Base-by-base conservation (phyloP, 805 yeast genomes). In the Candida railenensis region DNA sequence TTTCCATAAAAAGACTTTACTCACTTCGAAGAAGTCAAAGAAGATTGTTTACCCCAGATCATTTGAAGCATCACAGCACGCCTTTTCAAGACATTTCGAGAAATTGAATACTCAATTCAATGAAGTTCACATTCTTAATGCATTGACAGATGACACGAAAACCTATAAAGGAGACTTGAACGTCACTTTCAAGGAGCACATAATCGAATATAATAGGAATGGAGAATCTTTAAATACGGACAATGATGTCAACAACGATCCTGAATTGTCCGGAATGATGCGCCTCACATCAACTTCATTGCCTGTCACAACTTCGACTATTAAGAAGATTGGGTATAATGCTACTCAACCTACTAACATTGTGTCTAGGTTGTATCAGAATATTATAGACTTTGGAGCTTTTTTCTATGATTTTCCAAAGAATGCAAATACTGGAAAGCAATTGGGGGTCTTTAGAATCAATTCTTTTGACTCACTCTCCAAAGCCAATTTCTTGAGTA, bases 51-150 rank as follows among this genome's bases (percentile, higher is more conserved):
- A 78, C 48, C 76, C 81, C 1, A 63, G 81, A 42, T 77, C 83
- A 1, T 69, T 71, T 41, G 83, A 79, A 47, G 79, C 82, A 1
- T 72, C 81, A 2, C 77, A 72, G 44, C 78, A 75, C 59, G 80
- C 83, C 0, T 74, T 80, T 44, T 54, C 63, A 19, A 65, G 76
- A 34, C 83, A 79, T 54, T 77, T 80, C 52, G 82, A 78, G 43
- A 57, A 56, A 2, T 54, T 80, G 25, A 62, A 66, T n/a, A 56
- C 60, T 28, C 81, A 79, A 46, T 77, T 69, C 58, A 78, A 81
- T 18, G 77, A 73, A 43, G 65, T 79, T 21, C 77, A 74, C 53
- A 66, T 79, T 11, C 55, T 80, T n/a, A 78, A 78, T 49, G 72
- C 80, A 2, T 59, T 78, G 11, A 71, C 77, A n/a, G 57, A 57